Evolutionary conservation across 1,284 basidiomycete genomes (phyloP).

Genomic region (Cryptococcus sp.): DNA sequence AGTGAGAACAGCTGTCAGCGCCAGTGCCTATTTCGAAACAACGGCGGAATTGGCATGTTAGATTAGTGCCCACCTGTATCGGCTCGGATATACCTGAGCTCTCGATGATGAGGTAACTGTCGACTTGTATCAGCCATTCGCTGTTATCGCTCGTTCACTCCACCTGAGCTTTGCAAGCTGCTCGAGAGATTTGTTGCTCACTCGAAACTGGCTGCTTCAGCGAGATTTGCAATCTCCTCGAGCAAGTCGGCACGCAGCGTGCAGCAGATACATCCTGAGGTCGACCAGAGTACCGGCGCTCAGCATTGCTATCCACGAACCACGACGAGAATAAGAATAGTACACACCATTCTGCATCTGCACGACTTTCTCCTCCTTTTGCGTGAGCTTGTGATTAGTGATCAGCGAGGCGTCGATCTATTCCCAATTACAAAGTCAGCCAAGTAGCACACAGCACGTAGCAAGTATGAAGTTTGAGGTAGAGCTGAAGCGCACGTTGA

Average conservation of each 20-base stretch:
- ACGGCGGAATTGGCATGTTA: too few relatives aligned
- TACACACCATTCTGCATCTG: constrained; percentile 54
- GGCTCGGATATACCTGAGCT: constrained; percentile 56
- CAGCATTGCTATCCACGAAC: background rate
- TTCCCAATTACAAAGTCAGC: background rate
- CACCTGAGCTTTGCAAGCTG: too few relatives aligned
- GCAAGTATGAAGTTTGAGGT: background rate
- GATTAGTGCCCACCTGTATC: constrained; percentile 44
- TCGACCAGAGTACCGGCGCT: background rate
- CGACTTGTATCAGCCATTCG: background rate
- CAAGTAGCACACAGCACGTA: background rate
- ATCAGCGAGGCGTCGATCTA: constrained; percentile 55
- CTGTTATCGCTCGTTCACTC: background rate
- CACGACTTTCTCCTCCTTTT: constrained; percentile 54
- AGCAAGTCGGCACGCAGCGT: constrained; percentile 56
- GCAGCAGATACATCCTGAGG: constrained; percentile 56
- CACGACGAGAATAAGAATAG: background rate
- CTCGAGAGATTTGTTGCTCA: constrained; percentile 4
- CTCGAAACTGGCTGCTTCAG: constrained; percentile 51
- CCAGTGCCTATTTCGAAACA: too few relatives aligned
- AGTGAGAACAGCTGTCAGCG: too few relatives aligned
- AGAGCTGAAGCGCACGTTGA: constrained; percentile 31
- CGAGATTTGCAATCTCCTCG: constrained; percentile 55
- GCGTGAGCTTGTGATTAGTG: constrained; percentile 51
- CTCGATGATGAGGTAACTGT: constrained; percentile 55